A percentile compares a stretch with the other conserved stretches of the same genome.
Conservation (phyloP, 73 alveolate species). For the Halteria grandinella region DNA sequence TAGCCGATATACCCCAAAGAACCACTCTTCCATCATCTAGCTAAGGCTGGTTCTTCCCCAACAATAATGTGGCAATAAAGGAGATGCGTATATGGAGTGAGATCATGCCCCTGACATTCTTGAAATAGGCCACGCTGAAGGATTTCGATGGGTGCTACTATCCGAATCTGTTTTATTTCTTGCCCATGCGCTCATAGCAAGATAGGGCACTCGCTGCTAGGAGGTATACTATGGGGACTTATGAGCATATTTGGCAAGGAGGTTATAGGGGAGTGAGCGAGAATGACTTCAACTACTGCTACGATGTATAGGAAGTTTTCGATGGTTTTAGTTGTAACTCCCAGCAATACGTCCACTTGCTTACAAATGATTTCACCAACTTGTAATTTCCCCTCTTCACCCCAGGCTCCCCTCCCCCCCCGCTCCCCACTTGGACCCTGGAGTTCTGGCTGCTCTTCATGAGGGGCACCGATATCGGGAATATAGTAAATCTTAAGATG, state of each 20-base stretch:
- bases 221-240: background rate
- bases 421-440: background rate
- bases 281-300: background rate
- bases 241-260: background rate
- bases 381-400: background rate
- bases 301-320: background rate
- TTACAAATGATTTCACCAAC: background rate
- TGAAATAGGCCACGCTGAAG: background rate
- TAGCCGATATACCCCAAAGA: background rate
- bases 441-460: slow-evolving; percentile 17
- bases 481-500: background rate
- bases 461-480: background rate
- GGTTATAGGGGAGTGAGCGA: background rate
- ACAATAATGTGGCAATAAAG: background rate
- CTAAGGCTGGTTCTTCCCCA: background rate
- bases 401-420: background rate
- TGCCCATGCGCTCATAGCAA: background rate
- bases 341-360: background rate
- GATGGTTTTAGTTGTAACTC: slow-evolving; percentile 5
- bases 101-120: slow-evolving; percentile 13
- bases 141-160: slow-evolving; percentile 6
- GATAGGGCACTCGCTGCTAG: too few relatives aligned
- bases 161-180: slow-evolving; percentile 1
- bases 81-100: slow-evolving; percentile 10
- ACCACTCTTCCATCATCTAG: background rate